Percentiles rank a stretch among this genome's conserved stretches.
phyloP scores from a whole-genome alignment of 768 basidiomycete species.

The Termitomyces sp. region DNA sequence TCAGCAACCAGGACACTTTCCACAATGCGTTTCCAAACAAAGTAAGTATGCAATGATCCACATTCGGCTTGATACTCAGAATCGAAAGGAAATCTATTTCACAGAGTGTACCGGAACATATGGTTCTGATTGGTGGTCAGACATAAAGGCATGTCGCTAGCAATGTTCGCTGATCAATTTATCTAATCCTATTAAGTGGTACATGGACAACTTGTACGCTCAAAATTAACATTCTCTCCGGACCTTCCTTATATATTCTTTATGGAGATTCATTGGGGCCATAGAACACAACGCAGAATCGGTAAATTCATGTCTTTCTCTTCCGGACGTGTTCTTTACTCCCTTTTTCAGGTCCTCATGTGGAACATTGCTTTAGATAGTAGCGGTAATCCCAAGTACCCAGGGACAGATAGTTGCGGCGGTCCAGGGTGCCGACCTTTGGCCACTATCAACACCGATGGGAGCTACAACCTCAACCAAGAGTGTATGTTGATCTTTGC shows the following conservation, averaged over 20 bases:
- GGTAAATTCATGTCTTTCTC: slow-evolving; percentile 1
- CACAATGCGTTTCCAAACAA: slow-evolving; percentile 16
- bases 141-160: slow-evolving; percentile 52
- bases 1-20: slow-evolving; percentile 13
- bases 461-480: slow-evolving; percentile 61
- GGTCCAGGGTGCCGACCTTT: slow-evolving; percentile 60
- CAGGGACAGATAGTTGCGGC: slow-evolving; percentile 58
- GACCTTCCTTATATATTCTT: not conserved
- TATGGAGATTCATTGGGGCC: slow-evolving; percentile 18
- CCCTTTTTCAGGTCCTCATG: slow-evolving; percentile 35
- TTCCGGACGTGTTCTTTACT: not conserved
- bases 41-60: not conserved
- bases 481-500: slow-evolving; percentile 43
- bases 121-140: slow-evolving; percentile 73
- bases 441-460: slow-evolving; percentile 59
- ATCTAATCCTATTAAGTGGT: slow-evolving; percentile 12
- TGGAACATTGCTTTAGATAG: slow-evolving; percentile 72
- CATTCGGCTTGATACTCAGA: not conserved
- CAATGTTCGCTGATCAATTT: not conserved
- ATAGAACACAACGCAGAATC: slow-evolving; percentile 14
- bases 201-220: slow-evolving; percentile 19
- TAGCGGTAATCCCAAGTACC: slow-evolving; percentile 56
- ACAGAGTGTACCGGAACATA: slow-evolving; percentile 63
- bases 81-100: slow-evolving; percentile 36
- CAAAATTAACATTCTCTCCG: not conserved